Conservation (phyloP, 192 early-diverging fungal genomes). For the Chytriomyces sp. region DNA sequence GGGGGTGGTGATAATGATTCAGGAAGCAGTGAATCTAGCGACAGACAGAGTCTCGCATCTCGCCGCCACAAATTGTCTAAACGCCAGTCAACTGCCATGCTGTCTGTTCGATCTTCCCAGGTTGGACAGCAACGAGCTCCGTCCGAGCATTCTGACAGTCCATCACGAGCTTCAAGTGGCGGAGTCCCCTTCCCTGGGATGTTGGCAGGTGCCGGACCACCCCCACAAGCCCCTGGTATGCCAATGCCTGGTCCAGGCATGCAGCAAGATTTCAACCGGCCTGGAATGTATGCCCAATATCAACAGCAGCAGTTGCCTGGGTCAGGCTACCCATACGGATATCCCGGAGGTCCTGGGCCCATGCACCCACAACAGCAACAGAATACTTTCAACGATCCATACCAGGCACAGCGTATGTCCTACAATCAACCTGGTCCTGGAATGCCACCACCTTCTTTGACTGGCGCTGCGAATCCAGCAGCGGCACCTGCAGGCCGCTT, state of each 20-base stretch:
- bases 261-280: not conserved
- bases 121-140: not conserved
- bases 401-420: not conserved
- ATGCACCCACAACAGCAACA: constrained; percentile 1
- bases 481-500: constrained; percentile 5
- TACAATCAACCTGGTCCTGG: not conserved
- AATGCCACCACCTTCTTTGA: not conserved
- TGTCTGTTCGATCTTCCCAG: not conserved
- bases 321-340: not conserved
- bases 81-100: constrained; percentile 9
- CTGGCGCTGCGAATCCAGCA: not conserved
- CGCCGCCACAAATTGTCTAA: constrained; percentile 25
- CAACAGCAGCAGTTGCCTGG: constrained; percentile 3
- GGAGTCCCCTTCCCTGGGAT: constrained; percentile 9
- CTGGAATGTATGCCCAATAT: not conserved
- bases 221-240: not conserved
- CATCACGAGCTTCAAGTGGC: constrained; percentile 29
- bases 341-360: not conserved
- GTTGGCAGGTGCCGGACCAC: not conserved
- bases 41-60: constrained; percentile 30
- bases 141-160: constrained; percentile 27
- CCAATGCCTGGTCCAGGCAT: not conserved
- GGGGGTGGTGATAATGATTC: not conserved
- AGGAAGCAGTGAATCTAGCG: constrained; percentile 4
- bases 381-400: not conserved